Evolutionary conservation across 352 stramenopile species (phyloP), one percentile per base, ranked within the genome.

Genomic region (Pythium monospermum): DNA sequence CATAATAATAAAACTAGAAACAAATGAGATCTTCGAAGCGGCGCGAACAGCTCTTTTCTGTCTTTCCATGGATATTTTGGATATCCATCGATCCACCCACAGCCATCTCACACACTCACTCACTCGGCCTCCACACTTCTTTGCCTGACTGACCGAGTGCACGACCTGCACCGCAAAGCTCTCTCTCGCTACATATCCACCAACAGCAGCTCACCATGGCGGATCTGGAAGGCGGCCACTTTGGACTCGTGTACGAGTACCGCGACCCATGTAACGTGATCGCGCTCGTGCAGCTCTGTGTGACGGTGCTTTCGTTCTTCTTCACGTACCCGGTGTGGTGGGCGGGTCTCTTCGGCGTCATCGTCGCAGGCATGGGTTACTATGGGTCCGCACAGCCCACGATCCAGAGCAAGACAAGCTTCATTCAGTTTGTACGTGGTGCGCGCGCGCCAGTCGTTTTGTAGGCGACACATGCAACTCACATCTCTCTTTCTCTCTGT

Each of bases 391-490:
- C 87, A 25, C 72, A 88, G 65, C 81, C 81, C 23, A 78, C 90
- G 40, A 85, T 90, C 60, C 81, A 91, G 66, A 88, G 76, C 73
- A 91, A 91, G 84, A 79, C 87, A 52, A 88, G 76, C 76, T 91
- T 91, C 59, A 83, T 91, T 62, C 81, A 91, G 45, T 90, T 91
- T 43, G 79, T 90, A 73, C 61, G 79, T 83, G 5, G 30, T 31
- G 32, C 13, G 3, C 28, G 1, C 28, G 19, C 47, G 13, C 45
- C 21, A 22, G 21, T 58, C 27, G n/a, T 11, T 12, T n/a, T n/a
- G n/a, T n/a, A n/a, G n/a, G n/a, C n/a, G n/a, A n/a, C n/a, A n/a
- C 10, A 48, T 33, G 41, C 11, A 31, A 6, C 36, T 21, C 19
- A 8, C 36, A 21, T 22, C 39, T 22, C 8, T 22, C 30, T 7